Base-by-base conservation (phyloP, 805 yeast species). In the Ogataea philodendri region DNA sequence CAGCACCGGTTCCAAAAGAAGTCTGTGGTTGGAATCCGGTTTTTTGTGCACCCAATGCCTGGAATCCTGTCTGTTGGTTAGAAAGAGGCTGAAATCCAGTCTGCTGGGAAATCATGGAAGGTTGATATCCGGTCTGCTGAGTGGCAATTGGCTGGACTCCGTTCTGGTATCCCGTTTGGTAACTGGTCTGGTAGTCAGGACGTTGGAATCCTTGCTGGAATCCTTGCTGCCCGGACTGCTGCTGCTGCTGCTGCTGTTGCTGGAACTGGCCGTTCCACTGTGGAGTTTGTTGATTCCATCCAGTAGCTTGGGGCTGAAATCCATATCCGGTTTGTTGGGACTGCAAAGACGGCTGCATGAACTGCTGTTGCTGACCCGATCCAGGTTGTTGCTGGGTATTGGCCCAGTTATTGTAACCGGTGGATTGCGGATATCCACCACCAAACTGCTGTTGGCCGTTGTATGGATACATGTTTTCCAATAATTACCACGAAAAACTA, bases 301-400 rank as follows among this genome's bases (percentile, higher is more conserved):
- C 44, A n/a, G 51, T 38, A 11, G 32, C 33, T 46, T 39, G 48
- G 7, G 37, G 14, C 19, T 49, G 49, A 37, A 48, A 51, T 2
- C 53, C 58, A 54, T 60, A 67, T 1, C 72, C 73, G 2, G 72
- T 65, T 6, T 60, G 62, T 44, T 69, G 73, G 10, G 65, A 23
- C 39, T 50, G 54, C 18, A 54, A 20, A 2, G 44, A 35, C 14
- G 39, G 28, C n/a, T 35, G 40, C 15, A 22, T 29, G 23, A 33
- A 51, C 22, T 51, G 55, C 21, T 58, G 48, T 21, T 54, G 60
- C 36, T 55, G 65, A 16, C 10, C 10, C 6, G 18, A 10, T 10
- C 9, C 30, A 5, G 44, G 45, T 25, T 48, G 62, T 30, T 52
- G 64, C 31, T 47, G 68, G 40, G 60, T 68, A 36, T 59, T 66